phyloP scores from a whole-genome alignment of 768 basidiomycete species.

The Mycena haematopus region DNA sequence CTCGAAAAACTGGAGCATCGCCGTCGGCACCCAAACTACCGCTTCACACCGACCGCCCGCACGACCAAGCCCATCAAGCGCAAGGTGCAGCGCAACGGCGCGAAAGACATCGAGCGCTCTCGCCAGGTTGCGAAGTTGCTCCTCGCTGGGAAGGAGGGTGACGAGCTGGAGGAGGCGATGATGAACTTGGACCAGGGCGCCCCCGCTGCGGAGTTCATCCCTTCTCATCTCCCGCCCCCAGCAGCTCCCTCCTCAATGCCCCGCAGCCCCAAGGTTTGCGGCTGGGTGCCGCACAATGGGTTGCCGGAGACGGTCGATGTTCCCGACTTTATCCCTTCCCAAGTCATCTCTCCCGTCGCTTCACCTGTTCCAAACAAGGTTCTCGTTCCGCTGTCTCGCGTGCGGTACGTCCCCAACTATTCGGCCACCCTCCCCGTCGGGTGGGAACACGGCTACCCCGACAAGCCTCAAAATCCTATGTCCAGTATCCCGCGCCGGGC shows the following conservation, averaged over 20 bases:
- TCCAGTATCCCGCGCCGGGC: background rate
- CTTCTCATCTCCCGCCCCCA: background rate
- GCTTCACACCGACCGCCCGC: slow-evolving; percentile 55
- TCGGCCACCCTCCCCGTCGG: background rate
- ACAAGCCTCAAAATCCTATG: background rate
- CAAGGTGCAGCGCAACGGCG: slow-evolving; percentile 58
- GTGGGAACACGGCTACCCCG: background rate
- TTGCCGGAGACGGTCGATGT: background rate
- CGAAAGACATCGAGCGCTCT: slow-evolving; percentile 55
- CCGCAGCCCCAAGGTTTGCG: slow-evolving; percentile 36
- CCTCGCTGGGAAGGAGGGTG: slow-evolving; percentile 55
- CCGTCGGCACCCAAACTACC: slow-evolving; percentile 58
- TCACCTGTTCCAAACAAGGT: background rate
- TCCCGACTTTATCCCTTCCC: background rate
- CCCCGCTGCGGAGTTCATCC: slow-evolving; percentile 3
- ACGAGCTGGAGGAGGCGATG: slow-evolving; percentile 54
- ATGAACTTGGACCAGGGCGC: slow-evolving; percentile 38
- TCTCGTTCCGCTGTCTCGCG: background rate
- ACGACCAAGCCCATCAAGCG: slow-evolving; percentile 53
- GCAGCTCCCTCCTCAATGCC: slow-evolving; percentile 12
- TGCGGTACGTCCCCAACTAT: background rate
- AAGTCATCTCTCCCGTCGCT: background rate
- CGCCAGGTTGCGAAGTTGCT: slow-evolving; percentile 56
- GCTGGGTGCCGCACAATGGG: slow-evolving; percentile 16
- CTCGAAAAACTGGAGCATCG: slow-evolving; percentile 58